Conservation (phyloP, 129 eudicot species). For the Flaveria bidentis region DNA sequence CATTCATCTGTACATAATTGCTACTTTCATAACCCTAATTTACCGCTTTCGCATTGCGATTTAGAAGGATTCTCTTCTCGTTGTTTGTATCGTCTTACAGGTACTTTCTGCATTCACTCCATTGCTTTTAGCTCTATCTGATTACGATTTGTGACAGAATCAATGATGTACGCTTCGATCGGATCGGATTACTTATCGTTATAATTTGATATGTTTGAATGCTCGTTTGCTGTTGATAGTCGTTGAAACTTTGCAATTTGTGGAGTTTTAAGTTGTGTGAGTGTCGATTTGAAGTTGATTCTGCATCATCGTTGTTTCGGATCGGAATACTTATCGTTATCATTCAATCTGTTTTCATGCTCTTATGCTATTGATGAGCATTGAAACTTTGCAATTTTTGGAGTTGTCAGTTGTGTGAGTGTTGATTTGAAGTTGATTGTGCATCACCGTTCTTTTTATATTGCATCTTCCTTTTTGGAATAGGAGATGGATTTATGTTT, state of each 20-base stretch:
- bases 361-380: constrained; percentile 15
- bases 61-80: background rate
- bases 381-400: background rate
- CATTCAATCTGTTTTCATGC: background rate
- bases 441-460: background rate
- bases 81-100: constrained; percentile 11
- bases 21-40: constrained; percentile 11
- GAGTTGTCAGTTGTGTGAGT: background rate
- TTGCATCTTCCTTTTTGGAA: background rate
- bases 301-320: background rate
- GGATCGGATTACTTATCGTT: constrained; percentile 7
- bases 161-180: background rate
- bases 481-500: background rate
- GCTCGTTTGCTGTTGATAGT: constrained; percentile 24
- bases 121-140: constrained; percentile 6
- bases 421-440: constrained; percentile 7
- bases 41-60: background rate
- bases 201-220: background rate
- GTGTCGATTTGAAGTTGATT: background rate
- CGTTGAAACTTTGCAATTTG: background rate
- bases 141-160: background rate
- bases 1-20: background rate
- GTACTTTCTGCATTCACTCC: constrained; percentile 10
- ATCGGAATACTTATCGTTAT: constrained; percentile 8
- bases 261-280: background rate